phyloP scores from a whole-genome alignment of 1,284 basidiomycete species.

The Fomes fomentarius region DNA sequence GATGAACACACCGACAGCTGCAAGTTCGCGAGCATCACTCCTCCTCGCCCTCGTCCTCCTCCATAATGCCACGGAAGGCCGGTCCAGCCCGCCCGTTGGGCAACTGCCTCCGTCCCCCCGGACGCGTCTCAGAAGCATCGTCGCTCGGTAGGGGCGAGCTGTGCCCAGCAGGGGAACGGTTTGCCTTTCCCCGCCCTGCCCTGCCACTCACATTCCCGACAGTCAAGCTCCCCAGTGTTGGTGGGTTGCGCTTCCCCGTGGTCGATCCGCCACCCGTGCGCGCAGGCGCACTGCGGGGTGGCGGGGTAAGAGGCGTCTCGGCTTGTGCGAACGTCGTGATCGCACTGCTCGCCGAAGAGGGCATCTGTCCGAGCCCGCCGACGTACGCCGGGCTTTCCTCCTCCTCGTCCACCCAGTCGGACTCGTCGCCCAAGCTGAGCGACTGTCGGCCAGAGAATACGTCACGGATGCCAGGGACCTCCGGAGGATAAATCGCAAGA shows the following conservation, averaged over 20 bases:
- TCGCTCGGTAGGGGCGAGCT: conserved; percentile 60
- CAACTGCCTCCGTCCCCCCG: conserved; percentile 57
- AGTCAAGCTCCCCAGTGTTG: conserved; percentile 32
- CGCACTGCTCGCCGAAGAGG: conserved; percentile 39
- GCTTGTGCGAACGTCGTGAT: conserved; percentile 23
- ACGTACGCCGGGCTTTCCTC: conserved; percentile 77
- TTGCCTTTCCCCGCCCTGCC: conserved; percentile 41
- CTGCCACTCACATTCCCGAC: conserved; percentile 25
- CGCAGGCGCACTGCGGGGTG: conserved; percentile 20
- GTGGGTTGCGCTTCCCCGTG: conserved; percentile 1
- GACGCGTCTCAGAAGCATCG: conserved; percentile 51
- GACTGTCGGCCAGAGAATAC: conserved; percentile 73
- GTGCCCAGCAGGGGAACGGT: conserved; percentile 60
- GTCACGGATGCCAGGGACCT: conserved; percentile 63
- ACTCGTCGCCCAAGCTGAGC: conserved; percentile 68
- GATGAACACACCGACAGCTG: not conserved
- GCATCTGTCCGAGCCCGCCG: conserved; percentile 76
- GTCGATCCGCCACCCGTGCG: conserved; percentile 13
- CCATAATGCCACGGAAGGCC: conserved; percentile 70
- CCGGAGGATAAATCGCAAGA: conserved; percentile 61
- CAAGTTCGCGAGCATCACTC: conserved; percentile 36
- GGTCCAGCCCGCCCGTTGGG: conserved; percentile 63
- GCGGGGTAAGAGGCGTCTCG: conserved; percentile 28
- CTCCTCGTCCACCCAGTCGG: conserved; percentile 85
- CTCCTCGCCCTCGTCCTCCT: conserved; percentile 78